Evolutionary conservation across 257 asterid species (phyloP), one percentile per base, ranked within the genome.

Genomic region (Anisodus acutangulus): DNA sequence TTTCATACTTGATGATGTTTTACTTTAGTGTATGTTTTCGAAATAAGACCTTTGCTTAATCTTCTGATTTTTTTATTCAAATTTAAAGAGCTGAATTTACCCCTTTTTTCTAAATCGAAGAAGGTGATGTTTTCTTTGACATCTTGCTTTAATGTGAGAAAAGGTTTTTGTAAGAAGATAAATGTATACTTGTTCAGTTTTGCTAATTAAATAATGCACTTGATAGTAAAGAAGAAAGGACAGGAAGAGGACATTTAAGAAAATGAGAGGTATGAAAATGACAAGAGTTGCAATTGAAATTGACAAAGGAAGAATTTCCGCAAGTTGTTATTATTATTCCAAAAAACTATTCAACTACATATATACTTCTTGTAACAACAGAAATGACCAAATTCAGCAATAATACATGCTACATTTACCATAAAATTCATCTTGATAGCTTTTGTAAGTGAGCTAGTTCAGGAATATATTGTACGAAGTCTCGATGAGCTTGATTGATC

Each of bases 401-500:
- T 10, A 26, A 9, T 66, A 31, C n/a, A 66, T 66, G n/a, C 45
- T 45, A 66, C 43, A 12, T 66, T 13, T 66, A 35, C 72, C 47
- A 2, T 1, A 66, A 17, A 31, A 10, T 31, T 66, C 72, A 66
- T 66, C 4, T 66, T 2, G 9, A 12, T 15, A 11, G 43, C n/a
- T 31, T 66, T 6, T 11, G 47, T 31, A 6, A 47, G 11, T 12
- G 22, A 59, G 19, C 45, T 26, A 69, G 22, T 63, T 72, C 53
- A 37, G 78, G 72, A 82, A 80, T 22, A 83, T 82, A 86, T 71
- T 85, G 79, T 16, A 82, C 74, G 88, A 95, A 94, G 87, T 92
- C 95, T 80, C 85, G 86, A 81, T 87, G 86, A 59, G 99, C 97
- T 80, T 88, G 76, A 83, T 87, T 5, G 26, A 91, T 84, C 88